Percentiles rank a stretch among this genome's conserved stretches.
Evolutionary conservation across 352 stramenopile genomes (phyloP).

Genomic region (Phytopythium aichiense): DNA sequence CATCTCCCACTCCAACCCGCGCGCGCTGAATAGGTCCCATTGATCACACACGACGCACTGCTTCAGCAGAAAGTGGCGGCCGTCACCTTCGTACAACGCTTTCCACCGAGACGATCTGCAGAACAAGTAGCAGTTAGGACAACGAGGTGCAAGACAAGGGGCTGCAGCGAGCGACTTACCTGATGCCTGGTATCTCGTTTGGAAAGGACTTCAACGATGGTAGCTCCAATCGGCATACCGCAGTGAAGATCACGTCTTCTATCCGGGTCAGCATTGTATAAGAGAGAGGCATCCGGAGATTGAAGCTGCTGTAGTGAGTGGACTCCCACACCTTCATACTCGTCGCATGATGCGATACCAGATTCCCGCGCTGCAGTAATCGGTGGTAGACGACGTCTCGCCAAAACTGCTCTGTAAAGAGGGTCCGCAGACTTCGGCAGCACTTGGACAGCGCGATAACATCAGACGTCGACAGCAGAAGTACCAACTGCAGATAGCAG

Average conservation of each 20-base stretch:
- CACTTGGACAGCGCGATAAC: conserved; percentile 20
- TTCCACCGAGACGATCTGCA: conserved; percentile 21
- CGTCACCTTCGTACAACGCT: conserved; percentile 22
- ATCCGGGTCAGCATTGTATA: conserved; percentile 15
- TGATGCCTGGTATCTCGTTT: conserved; percentile 6
- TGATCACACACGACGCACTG: conserved; percentile 33
- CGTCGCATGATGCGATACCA: background rate
- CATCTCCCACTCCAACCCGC: conserved; percentile 23
- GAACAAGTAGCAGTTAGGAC: background rate
- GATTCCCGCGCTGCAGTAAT: conserved; percentile 3
- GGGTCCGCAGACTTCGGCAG: conserved; percentile 13
- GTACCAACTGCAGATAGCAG: conserved; percentile 29
- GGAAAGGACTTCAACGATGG: background rate
- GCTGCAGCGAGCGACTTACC: conserved; percentile 5
- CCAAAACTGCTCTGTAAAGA: conserved; percentile 31
- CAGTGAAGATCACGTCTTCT: conserved; percentile 12
- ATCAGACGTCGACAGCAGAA: conserved; percentile 31
- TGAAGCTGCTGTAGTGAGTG: background rate
- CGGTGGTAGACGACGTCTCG: conserved; percentile 17
- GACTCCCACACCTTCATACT: conserved; percentile 1
- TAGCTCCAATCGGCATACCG: conserved; percentile 16
- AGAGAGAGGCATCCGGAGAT: conserved; percentile 11
- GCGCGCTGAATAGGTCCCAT: conserved; percentile 24
- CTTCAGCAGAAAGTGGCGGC: conserved; percentile 21
- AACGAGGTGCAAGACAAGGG: background rate